phyloP scores from a whole-genome alignment of 805 yeast genomes.

The Ogataea nonfermentans region DNA sequence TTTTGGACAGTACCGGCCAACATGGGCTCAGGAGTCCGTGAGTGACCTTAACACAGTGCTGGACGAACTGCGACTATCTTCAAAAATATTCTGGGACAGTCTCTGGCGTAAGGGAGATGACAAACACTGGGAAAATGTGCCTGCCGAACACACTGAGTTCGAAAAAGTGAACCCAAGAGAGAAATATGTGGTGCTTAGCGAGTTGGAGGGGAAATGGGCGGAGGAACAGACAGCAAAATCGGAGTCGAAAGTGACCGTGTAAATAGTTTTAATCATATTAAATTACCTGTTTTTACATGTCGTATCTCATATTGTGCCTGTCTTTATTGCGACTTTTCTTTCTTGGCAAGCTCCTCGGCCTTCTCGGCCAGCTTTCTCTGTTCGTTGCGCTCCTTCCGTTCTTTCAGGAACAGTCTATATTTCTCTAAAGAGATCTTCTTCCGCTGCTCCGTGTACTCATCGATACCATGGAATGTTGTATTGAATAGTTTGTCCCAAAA shows the following conservation, averaged over 20 bases:
- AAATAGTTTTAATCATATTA: constrained; percentile 5
- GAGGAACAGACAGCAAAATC: constrained; percentile 16
- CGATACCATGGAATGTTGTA: constrained; percentile 69
- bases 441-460: constrained; percentile 64
- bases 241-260: constrained; percentile 7
- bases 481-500: constrained; percentile 80
- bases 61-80: constrained; percentile 53
- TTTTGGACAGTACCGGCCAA: constrained; percentile 85
- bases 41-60: constrained; percentile 73
- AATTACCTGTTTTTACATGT: constrained; percentile 2
- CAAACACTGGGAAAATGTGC: constrained; percentile 60
- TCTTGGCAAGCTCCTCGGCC: constrained; percentile 1
- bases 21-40: constrained; percentile 86
- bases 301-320: constrained; percentile 1
- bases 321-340: not conserved
- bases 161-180: constrained; percentile 60
- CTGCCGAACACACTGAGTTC: constrained; percentile 60
- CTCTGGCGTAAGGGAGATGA: constrained; percentile 85
- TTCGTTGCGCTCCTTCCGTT: constrained; percentile 30
- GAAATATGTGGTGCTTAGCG: constrained; percentile 63
- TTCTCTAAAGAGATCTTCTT: constrained; percentile 63
- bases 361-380: constrained; percentile 3
- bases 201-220: constrained; percentile 42
- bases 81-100: constrained; percentile 77
- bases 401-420: constrained; percentile 55